Conservation (phyloP, 306 rosid genomes). For the Chamaecrista fasciculata region DNA sequence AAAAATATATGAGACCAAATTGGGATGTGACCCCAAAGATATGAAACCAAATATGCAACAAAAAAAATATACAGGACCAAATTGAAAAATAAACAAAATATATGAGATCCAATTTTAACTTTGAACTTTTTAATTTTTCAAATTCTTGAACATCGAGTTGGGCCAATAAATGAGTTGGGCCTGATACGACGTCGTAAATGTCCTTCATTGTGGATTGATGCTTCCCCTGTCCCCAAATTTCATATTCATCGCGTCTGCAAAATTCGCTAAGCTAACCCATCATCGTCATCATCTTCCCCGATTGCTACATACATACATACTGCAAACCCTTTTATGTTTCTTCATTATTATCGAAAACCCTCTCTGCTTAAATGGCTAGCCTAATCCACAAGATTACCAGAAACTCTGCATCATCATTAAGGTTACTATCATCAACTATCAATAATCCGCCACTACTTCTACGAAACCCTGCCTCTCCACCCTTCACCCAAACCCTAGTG, state of each 20-base stretch:
- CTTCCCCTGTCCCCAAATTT: background rate
- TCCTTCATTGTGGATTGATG: background rate
- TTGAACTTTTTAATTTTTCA: no score
- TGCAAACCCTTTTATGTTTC: background rate
- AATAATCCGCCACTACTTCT: conserved; percentile 12
- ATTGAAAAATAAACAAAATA: no score
- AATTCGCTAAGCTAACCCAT: background rate
- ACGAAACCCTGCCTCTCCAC: background rate
- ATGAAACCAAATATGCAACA: no score
- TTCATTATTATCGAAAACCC: background rate
- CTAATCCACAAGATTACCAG: conserved; percentile 32
- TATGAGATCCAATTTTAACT: no score
- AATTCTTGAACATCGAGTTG: no score
- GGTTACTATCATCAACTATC: conserved; percentile 7
- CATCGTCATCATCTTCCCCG: background rate
- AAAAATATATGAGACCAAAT: no score
- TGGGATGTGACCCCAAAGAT: no score
- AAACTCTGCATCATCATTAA: conserved; percentile 11
- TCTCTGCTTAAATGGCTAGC: conserved; percentile 34
- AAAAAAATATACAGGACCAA: no score
- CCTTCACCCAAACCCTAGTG: conserved; percentile 10
- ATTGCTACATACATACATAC: background rate
- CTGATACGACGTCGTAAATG: background rate
- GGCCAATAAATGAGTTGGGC: no score
- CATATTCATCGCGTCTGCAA: background rate